Conservation (phyloP, 1,139 yeast genomes). For the Yarrowia galli region DNA sequence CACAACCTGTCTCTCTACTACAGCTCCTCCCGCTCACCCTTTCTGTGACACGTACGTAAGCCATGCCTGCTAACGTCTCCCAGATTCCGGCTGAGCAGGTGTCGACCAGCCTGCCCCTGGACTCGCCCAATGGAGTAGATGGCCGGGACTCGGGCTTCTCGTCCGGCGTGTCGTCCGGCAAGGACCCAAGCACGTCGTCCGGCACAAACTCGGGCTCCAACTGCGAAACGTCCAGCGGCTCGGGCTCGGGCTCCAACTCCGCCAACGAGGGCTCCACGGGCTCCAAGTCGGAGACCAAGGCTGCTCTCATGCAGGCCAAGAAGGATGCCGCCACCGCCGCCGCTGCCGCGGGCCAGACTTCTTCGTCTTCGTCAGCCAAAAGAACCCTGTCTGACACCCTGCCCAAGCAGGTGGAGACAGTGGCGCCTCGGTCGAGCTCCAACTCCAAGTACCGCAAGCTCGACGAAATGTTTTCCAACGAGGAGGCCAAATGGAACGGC, state of each 20-base stretch:
- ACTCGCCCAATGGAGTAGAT: conserved; percentile 17
- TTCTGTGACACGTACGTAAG: too few species aligned
- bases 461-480: conserved; percentile 32
- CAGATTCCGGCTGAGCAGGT: conserved; percentile 8
- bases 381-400: conserved; percentile 9
- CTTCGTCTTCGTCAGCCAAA: background rate
- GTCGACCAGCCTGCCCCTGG: conserved; percentile 5
- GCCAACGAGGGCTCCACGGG: conserved; percentile 24
- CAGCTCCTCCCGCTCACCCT: too few species aligned
- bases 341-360: background rate
- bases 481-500: conserved; percentile 36
- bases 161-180: conserved; percentile 22
- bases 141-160: conserved; percentile 33
- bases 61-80: background rate
- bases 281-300: conserved; percentile 21
- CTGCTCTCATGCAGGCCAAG: conserved; percentile 1
- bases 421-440: background rate
- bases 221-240: conserved; percentile 23
- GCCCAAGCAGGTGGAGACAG: conserved; percentile 23
- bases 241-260: conserved; percentile 30
- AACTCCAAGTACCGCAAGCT: conserved; percentile 36
- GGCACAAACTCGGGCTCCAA: conserved; percentile 31
- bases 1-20: too few species aligned
- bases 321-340: background rate
- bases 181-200: conserved; percentile 18